These are phyloP conservation scores for Porpolomopsis calyptriformis DNA, from an alignment of 768 basidiomycete species.

Conservation along the genomic window DNA sequence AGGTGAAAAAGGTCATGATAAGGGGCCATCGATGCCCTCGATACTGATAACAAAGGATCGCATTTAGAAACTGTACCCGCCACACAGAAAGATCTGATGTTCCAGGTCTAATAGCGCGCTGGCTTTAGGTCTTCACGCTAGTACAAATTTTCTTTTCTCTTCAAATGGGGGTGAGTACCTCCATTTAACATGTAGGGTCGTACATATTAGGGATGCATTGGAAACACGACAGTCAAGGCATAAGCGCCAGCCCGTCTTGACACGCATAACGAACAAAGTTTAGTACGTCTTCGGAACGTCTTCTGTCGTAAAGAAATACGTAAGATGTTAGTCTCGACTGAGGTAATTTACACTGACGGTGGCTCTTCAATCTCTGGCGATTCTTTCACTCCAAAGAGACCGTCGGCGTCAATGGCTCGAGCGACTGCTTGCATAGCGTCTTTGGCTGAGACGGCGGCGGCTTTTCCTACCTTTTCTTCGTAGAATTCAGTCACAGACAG, in stretches of 20 bases:
- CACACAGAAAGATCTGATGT: too few relatives aligned
- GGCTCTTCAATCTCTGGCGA: conserved; percentile 23
- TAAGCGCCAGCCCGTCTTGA: conserved; percentile 41
- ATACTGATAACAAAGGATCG: too few relatives aligned
- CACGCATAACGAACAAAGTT: conserved; percentile 50
- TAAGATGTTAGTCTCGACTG: conserved; percentile 12
- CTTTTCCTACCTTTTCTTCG: conserved; percentile 37
- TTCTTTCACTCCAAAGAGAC: conserved; percentile 33
- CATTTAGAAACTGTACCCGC: too few relatives aligned
- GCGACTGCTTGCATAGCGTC: conserved; percentile 49
- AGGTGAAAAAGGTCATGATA: conserved; percentile 8
- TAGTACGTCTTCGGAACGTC: conserved; percentile 35
- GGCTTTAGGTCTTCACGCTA: neutral
- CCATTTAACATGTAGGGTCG: too few relatives aligned
- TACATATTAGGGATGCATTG: too few relatives aligned
- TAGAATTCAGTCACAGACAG: conserved; percentile 41
- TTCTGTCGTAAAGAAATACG: conserved; percentile 25
- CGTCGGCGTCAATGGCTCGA: conserved; percentile 51
- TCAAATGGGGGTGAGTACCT: too few relatives aligned
- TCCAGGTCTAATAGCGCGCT: neutral
- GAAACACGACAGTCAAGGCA: conserved; percentile 26
- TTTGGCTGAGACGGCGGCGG: conserved; percentile 37
- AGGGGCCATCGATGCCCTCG: too few relatives aligned
- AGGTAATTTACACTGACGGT: conserved; percentile 30
- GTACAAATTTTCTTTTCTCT: neutral